These are phyloP conservation scores for Fusarium sp. DNA, from an alignment of 2,329 filamentous ascomycete genomes.

Conservation along the genomic window DNA sequence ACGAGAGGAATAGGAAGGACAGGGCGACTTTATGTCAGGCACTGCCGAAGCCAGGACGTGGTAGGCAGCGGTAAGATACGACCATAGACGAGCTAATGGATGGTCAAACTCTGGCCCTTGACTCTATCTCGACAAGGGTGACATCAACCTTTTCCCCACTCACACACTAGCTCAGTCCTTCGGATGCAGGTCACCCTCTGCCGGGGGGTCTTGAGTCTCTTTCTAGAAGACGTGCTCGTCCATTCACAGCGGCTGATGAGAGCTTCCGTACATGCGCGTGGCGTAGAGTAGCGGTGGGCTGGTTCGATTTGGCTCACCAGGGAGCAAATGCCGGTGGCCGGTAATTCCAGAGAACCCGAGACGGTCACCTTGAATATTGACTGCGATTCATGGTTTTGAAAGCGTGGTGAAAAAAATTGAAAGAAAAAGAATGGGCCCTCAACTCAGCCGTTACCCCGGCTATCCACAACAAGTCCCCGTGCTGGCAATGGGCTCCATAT, in stretches of 20 bases:
- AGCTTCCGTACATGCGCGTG: constrained; percentile 25
- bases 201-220: constrained; percentile 2
- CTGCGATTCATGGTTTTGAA: not conserved
- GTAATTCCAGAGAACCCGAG: not conserved
- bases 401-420: not conserved
- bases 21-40: constrained; percentile 7
- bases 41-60: constrained; percentile 10
- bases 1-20: constrained; percentile 19
- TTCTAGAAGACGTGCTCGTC: constrained; percentile 27
- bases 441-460: constrained; percentile 1
- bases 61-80: not conserved
- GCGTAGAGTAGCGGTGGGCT: constrained; percentile 8
- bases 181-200: constrained; percentile 8
- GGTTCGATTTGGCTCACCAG: constrained; percentile 4
- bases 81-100: not conserved
- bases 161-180: constrained; percentile 11
- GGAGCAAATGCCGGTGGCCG: constrained; percentile 8
- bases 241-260: constrained; percentile 13
- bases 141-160: constrained; percentile 17
- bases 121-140: constrained; percentile 27
- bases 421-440: not conserved
- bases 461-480: constrained; percentile 18
- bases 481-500: constrained; percentile 1
- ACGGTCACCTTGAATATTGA: not conserved
- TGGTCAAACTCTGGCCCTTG: not conserved